Percentiles rank a stretch among this genome's conserved stretches.
phyloP scores from a whole-genome alignment of 495 filamentous ascomycete genomes.

The Evernia prunastri region DNA sequence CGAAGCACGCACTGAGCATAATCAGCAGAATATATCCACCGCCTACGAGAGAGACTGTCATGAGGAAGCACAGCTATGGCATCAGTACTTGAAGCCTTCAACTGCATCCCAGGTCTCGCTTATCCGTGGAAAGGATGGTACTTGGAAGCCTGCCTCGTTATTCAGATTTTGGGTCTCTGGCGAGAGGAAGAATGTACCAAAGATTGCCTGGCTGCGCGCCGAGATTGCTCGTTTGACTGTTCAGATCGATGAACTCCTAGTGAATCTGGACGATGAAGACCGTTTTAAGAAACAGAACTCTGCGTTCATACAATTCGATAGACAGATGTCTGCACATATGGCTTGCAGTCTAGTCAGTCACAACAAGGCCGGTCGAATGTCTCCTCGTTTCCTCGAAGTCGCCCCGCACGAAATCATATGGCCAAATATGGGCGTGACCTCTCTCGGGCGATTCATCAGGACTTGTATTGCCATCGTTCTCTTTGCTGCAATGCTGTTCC shows the following conservation, averaged over 20 bases:
- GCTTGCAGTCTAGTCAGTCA: slow-evolving; percentile 87
- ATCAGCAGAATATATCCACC: slow-evolving; percentile 14
- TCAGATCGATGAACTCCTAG: slow-evolving; percentile 86
- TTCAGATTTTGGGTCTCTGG: slow-evolving; percentile 22
- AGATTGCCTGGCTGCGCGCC: slow-evolving; percentile 82
- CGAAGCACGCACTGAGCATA: slow-evolving; percentile 3
- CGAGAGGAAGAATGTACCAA: slow-evolving; percentile 72
- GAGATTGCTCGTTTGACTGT: slow-evolving; percentile 83
- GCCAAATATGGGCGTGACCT: slow-evolving; percentile 94
- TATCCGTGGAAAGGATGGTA: slow-evolving; percentile 15
- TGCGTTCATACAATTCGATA: slow-evolving; percentile 97
- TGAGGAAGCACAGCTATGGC: slow-evolving; percentile 21
- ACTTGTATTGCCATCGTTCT: slow-evolving; percentile 58
- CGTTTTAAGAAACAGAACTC: slow-evolving; percentile 70
- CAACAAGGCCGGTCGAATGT: slow-evolving; percentile 89
- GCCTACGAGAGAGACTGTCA: slow-evolving; percentile 23
- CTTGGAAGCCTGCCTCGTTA: slow-evolving; percentile 23
- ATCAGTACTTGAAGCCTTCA: slow-evolving; percentile 21
- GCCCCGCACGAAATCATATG: slow-evolving; percentile 90
- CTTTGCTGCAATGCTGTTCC: slow-evolving; percentile 71
- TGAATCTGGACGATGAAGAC: slow-evolving; percentile 75
- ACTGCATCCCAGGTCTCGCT: slow-evolving; percentile 19
- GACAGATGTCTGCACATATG: slow-evolving; percentile 97
- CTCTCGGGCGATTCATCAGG: slow-evolving; percentile 83
- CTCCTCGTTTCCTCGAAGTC: slow-evolving; percentile 85